phyloP scores from a whole-genome alignment of 371 early-diverging fungal species.

The Rhizomucor pusillus region DNA sequence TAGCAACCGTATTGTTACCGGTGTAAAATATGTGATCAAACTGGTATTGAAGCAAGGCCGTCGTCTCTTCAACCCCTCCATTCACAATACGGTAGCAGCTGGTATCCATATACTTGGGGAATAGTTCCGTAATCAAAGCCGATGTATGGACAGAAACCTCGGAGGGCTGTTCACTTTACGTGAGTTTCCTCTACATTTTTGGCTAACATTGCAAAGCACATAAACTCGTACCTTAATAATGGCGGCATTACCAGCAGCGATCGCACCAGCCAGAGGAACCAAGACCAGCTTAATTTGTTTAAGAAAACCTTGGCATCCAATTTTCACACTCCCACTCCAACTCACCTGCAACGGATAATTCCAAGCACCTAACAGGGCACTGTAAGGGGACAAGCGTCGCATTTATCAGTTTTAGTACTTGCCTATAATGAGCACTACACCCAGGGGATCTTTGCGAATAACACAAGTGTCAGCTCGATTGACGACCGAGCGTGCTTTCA shows the following conservation, averaged over 20 bases:
- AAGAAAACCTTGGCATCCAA: slow-evolving; percentile 39
- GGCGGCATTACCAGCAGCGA: slow-evolving; percentile 84
- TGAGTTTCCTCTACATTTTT: not conserved
- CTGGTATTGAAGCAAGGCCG: slow-evolving; percentile 63
- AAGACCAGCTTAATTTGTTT: slow-evolving; percentile 74
- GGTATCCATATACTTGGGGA: slow-evolving; percentile 78
- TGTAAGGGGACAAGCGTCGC: too few relatives aligned
- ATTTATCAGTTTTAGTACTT: not conserved
- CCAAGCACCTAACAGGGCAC: too few relatives aligned
- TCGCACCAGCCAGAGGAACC: slow-evolving; percentile 59
- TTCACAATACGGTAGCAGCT: slow-evolving; percentile 67
- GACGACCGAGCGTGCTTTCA: slow-evolving; percentile 26
- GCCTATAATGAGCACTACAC: slow-evolving; percentile 65
- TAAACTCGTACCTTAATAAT: slow-evolving; percentile 60
- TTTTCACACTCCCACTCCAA: not conserved
- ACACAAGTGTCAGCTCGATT: slow-evolving; percentile 44
- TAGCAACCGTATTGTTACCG: slow-evolving; percentile 77
- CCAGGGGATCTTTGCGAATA: slow-evolving; percentile 76
- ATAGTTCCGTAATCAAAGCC: slow-evolving; percentile 55
- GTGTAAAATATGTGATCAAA: slow-evolving; percentile 92
- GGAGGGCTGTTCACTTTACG: slow-evolving; percentile 53
- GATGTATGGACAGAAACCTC: slow-evolving; percentile 76
- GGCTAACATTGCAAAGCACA: too few relatives aligned
- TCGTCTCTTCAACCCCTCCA: slow-evolving; percentile 80
- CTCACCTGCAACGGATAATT: slow-evolving; percentile 46